A percentile compares a stretch with the other conserved stretches of the same genome.
Conservation (phyloP, 345 rosid species). For the Salix viminalis region DNA sequence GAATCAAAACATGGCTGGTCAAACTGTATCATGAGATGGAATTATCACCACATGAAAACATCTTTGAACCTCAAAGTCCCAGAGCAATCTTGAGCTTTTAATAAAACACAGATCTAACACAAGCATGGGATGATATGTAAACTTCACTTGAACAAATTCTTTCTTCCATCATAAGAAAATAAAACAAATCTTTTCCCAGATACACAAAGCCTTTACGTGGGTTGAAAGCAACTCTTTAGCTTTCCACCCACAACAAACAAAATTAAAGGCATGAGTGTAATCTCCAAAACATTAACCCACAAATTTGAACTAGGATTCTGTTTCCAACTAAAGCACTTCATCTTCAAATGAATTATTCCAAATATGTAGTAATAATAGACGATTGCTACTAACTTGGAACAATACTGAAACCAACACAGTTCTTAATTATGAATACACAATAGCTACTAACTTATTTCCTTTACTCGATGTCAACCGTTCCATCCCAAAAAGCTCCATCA, state of each 20-base stretch:
- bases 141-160: no score
- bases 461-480: no score
- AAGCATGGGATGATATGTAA: no score
- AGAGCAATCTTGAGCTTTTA: not conserved
- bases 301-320: not conserved
- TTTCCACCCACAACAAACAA: not conserved
- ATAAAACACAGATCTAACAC: not conserved
- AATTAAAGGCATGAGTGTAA: not conserved
- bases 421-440: not conserved
- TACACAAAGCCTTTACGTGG: not conserved
- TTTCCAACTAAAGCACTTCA: not conserved
- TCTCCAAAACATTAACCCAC: not conserved
- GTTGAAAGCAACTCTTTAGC: not conserved
- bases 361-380: not conserved
- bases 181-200: no score
- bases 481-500: no score
- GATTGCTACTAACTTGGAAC: not conserved
- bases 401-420: not conserved
- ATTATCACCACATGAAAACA: not conserved
- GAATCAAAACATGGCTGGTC: not conserved
- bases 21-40: not conserved
- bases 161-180: no score
- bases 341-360: not conserved
- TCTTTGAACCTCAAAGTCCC: not conserved
- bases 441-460: not conserved